Conservation (phyloP, 2,329 filamentous ascomycete genomes). For the Venturia pyrina region DNA sequence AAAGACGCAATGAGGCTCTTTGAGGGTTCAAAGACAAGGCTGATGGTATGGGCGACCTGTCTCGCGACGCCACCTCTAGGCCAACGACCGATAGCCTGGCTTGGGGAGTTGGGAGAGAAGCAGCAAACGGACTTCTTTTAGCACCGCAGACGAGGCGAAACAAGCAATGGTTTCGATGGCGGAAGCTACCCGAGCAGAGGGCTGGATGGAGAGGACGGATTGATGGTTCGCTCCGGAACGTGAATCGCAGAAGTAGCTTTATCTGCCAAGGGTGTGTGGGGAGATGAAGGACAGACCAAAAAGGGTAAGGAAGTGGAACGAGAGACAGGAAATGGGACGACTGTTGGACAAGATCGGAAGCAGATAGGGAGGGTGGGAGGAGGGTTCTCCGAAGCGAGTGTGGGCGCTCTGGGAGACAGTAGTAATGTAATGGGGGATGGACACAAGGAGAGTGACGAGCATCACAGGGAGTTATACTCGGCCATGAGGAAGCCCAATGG, state of each 20-base stretch:
- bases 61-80: not conserved
- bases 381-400: not conserved
- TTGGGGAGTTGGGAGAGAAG: not conserved
- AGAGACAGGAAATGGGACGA: not conserved
- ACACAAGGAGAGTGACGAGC: not conserved
- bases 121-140: not conserved
- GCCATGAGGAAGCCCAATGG: not conserved
- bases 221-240: not conserved
- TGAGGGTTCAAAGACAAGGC: not conserved
- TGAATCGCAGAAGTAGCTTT: not conserved
- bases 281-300: conserved; percentile 4
- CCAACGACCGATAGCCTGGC: conserved; percentile 1
- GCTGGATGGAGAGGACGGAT: not conserved
- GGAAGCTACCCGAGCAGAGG: conserved; percentile 1
- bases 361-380: not conserved
- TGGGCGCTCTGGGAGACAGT: not conserved
- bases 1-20: conserved; percentile 1
- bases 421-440: not conserved
- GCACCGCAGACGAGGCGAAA: not conserved
- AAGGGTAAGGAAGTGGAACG: conserved; percentile 5
- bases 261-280: not conserved
- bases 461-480: not conserved
- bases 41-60: not conserved
- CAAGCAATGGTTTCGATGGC: not conserved
- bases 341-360: not conserved